Evolutionary conservation across 768 basidiomycete species (phyloP).

Genomic region (Exsudoporus frostii): DNA sequence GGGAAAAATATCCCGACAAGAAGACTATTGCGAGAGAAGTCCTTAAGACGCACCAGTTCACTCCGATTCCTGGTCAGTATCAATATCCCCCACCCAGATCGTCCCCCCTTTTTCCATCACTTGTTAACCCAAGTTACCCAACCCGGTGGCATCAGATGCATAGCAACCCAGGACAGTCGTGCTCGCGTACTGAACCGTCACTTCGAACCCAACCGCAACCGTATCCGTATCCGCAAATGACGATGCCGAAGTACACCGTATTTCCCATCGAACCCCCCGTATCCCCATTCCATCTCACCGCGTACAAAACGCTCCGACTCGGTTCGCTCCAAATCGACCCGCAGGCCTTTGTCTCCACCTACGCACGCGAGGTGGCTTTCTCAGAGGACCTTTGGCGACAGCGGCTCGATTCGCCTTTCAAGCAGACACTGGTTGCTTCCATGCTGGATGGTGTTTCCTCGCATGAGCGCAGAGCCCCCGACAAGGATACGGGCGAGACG

Average conservation of each 20-base stretch:
- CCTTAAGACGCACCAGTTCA: slow-evolving; percentile 11
- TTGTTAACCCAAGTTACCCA: too few species aligned
- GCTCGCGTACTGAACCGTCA: not conserved
- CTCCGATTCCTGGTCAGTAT: slow-evolving; percentile 10
- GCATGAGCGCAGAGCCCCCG: not conserved
- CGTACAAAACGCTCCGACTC: slow-evolving; percentile 22
- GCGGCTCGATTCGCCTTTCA: slow-evolving; percentile 13
- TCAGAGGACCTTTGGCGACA: slow-evolving; percentile 22
- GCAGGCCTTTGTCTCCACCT: slow-evolving; percentile 19
- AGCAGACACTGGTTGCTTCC: slow-evolving; percentile 17
- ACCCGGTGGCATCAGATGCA: too few species aligned
- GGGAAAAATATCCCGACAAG: slow-evolving; percentile 14
- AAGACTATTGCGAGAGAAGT: slow-evolving; percentile 8
- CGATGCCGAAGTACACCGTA: slow-evolving; percentile 11
- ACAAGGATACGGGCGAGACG: not conserved
- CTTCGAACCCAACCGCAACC: not conserved
- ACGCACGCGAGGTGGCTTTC: slow-evolving; percentile 21
- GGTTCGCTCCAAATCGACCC: slow-evolving; percentile 23
- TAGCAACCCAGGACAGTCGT: too few species aligned
- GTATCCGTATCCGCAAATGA: too few species aligned
- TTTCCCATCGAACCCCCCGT: slow-evolving; percentile 13
- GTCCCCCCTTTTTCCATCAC: too few species aligned
- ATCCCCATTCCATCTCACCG: slow-evolving; percentile 24
- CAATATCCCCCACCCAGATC: not conserved
- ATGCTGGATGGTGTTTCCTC: not conserved